Evolutionary conservation across 2,329 filamentous ascomycete species (phyloP).

Genomic region (Paecilomyces variotii): DNA sequence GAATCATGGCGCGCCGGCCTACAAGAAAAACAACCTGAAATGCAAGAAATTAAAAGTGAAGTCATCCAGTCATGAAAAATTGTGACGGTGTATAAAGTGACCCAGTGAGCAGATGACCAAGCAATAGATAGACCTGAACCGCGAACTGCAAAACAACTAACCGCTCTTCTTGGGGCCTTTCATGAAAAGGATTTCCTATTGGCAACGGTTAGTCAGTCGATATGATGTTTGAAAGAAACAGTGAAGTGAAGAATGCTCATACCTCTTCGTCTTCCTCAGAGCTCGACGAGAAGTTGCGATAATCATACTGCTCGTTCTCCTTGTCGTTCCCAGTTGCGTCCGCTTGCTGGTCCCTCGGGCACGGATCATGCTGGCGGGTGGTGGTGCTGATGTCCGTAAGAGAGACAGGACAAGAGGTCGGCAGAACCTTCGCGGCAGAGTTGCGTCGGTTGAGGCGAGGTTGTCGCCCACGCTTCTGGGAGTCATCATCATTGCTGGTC

Average conservation of each 20-base stretch:
- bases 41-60: background rate
- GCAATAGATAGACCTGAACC: background rate
- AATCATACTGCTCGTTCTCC: background rate
- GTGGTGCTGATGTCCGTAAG: background rate
- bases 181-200: background rate
- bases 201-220: background rate
- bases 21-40: background rate
- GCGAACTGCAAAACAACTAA: background rate
- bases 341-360: background rate
- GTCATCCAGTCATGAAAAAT: background rate
- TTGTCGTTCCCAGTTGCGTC: background rate
- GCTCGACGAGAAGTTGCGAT: background rate
- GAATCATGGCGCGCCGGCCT: background rate
- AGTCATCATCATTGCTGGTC: background rate
- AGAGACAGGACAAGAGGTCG: background rate
- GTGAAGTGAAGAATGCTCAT: background rate
- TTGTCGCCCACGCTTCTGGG: background rate
- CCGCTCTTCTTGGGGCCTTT: background rate
- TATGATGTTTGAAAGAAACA: background rate
- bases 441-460: background rate
- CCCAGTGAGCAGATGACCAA: background rate
- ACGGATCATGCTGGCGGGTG: background rate
- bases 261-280: background rate
- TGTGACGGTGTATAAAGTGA: background rate
- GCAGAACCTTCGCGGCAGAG: background rate